Evolutionary conservation across 2,329 filamentous ascomycete genomes (phyloP).

Genomic region (Alternaria longipes): DNA sequence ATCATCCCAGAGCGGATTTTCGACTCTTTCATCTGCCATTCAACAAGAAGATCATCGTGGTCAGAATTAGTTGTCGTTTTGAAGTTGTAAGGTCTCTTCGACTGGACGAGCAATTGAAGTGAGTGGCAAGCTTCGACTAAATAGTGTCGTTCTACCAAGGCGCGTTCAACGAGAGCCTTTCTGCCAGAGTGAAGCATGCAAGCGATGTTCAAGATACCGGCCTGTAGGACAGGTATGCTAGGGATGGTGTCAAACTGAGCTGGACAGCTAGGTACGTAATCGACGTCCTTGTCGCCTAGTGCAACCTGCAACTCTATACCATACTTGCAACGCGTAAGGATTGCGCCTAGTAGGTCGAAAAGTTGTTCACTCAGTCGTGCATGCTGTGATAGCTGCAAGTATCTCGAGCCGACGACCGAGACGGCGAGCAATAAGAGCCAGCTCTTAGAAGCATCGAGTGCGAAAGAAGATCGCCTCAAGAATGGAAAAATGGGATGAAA

Average conservation of each 20-base stretch:
- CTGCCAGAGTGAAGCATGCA: conserved; percentile 21
- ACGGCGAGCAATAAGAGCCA: conserved; percentile 39
- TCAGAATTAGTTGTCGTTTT: background rate
- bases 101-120: conserved; percentile 7
- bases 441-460: conserved; percentile 9
- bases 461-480: conserved; percentile 33
- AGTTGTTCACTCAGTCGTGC: background rate
- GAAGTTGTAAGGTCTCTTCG: background rate
- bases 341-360: conserved; percentile 5
- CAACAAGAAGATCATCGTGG: background rate
- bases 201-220: conserved; percentile 19
- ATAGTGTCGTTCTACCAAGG: conserved; percentile 4
- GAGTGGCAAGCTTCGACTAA: conserved; percentile 17
- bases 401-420: conserved; percentile 39
- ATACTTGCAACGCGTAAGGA: conserved; percentile 6
- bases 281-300: conserved; percentile 3
- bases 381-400: conserved; percentile 14
- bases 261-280: background rate
- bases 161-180: conserved; percentile 10
- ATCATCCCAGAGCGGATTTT: conserved; percentile 16
- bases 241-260: background rate
- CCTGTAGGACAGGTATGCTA: conserved; percentile 13
- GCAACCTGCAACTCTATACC: background rate
- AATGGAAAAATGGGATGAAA: conserved; percentile 44
- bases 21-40: conserved; percentile 9